These are phyloP conservation scores for Phanerochaete sordida DNA, from an alignment of 768 basidiomycete genomes.

Conservation along the genomic window DNA sequence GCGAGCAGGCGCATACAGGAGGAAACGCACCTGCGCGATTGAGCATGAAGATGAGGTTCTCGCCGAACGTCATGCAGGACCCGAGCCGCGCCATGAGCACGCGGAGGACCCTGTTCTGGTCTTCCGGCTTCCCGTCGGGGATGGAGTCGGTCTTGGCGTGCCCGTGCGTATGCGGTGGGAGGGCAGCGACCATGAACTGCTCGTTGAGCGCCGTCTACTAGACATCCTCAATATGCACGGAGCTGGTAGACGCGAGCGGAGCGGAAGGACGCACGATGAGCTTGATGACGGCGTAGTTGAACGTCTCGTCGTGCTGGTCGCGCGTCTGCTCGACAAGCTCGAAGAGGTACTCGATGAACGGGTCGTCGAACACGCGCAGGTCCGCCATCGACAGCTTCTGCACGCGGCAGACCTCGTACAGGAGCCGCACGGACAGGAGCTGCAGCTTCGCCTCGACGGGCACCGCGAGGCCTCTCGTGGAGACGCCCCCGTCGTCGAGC, in stretches of 20 bases:
- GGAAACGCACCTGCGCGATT: conserved; percentile 80
- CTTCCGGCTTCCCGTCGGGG: conserved; percentile 29
- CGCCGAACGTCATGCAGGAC: conserved; percentile 92
- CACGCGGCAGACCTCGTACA: conserved; percentile 93
- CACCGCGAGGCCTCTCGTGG: conserved; percentile 36
- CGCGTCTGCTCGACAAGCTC: conserved; percentile 92
- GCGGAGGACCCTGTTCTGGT: conserved; percentile 74
- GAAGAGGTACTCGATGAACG: conserved; percentile 86
- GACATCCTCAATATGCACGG: conserved; percentile 10
- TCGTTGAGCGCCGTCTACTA: conserved; percentile 88
- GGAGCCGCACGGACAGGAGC: conserved; percentile 62
- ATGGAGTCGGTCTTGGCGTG: conserved; percentile 13
- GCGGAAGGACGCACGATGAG: conserved; percentile 63
- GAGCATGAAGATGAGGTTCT: conserved; percentile 98
- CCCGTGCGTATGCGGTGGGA: conserved; percentile 31
- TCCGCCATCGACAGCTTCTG: conserved; percentile 79
- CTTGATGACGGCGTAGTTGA: conserved; percentile 96
- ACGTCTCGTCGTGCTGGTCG: conserved; percentile 82
- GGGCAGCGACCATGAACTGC: conserved; percentile 93
- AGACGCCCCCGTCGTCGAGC: conserved; percentile 52
- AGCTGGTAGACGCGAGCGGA: not conserved
- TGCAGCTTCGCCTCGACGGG: conserved; percentile 86
- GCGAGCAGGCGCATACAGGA: not conserved
- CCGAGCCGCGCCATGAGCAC: conserved; percentile 82
- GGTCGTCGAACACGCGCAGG: conserved; percentile 74